Percentiles rank a stretch among this genome's conserved stretches.
Evolutionary conservation across 257 asterid genomes (phyloP).

Genomic region (Cinchona pubescens): DNA sequence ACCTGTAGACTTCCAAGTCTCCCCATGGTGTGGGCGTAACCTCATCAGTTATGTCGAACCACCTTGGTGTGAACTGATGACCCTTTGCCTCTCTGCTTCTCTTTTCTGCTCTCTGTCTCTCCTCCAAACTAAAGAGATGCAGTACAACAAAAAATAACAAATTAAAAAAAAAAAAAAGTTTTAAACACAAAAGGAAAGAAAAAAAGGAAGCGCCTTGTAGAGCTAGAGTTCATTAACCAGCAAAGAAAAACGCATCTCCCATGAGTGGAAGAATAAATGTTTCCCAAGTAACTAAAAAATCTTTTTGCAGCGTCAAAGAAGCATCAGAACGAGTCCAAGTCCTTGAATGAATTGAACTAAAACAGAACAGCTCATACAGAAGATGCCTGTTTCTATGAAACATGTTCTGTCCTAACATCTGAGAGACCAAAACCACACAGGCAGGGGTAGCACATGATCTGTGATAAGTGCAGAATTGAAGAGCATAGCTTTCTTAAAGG

Average conservation of each 20-base stretch:
- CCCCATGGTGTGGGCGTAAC: conserved; percentile 92
- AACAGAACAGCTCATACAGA: background rate
- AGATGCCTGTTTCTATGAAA: background rate
- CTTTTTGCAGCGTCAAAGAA: background rate
- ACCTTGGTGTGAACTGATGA: conserved; percentile 62
- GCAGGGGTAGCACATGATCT: background rate
- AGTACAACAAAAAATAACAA: background rate
- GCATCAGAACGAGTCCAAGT: background rate
- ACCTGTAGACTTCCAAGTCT: conserved; percentile 71
- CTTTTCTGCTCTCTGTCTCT: conserved; percentile 92
- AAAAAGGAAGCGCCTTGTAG: background rate
- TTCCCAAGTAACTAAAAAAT: background rate
- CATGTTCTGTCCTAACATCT: background rate
- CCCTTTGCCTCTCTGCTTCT: conserved; percentile 76
- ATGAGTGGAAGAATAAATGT: background rate
- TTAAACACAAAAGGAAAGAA: background rate
- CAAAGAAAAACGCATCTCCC: background rate
- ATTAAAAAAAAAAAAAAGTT: background rate
- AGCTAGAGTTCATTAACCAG: background rate
- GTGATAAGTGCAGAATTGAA: background rate
- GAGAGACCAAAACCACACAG: background rate
- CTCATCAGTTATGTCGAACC: conserved; percentile 83
- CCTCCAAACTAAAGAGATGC: conserved; percentile 62
- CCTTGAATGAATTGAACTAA: background rate
- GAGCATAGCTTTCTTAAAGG: background rate